Evolutionary conservation across 176 grass and related monocot species (phyloP), one percentile per base, ranked within the genome.

Genomic region (Olyra latifolia): DNA sequence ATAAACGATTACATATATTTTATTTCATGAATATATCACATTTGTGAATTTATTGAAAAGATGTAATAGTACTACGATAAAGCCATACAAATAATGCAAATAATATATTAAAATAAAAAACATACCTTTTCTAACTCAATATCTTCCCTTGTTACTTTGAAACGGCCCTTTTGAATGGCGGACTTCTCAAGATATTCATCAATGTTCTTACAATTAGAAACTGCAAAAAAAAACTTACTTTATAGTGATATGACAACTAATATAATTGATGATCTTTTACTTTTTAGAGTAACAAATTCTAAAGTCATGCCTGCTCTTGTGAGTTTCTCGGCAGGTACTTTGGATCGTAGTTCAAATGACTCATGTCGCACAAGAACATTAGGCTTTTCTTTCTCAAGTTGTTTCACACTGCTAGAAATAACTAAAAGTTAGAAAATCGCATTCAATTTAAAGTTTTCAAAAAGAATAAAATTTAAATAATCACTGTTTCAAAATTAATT

Each of bases 61-160:
- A 54, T 72, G 64, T 47, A 3, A 29, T 12, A 45, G 11, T 15
- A 20, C 20, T 12, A 40, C 29, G 16, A 25, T 30, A 46, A 7
- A 20, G 7, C 14, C 16, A 58, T 15, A 75, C 54, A 22, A 56
- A 35, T 2, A 13, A 55, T 24, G 6, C 1, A 76, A 10, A 20
- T n/a, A 0, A 49, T 25, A 71, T 47, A 39, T 0, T 20, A 8
- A 60, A 38, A 48, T 23, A 22, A 38, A 27, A 54, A 8, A 4
- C 30, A 62, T 86, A 91, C 92, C 92, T 84, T 91, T 41, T 73
- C 72, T 10, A 85, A 70, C 9, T 86, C 83, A 32, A 27, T 49
- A 84, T 79, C 81, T 65, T 83, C 74, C 4, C 57, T 86, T 65
- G 78, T 91, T 41, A 94, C 76, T 84, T 88, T 91, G 63, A 94